These are phyloP conservation scores for Pseudogymnoascus sp. DNA, from an alignment of 2,329 filamentous ascomycete genomes.

Conservation along the genomic window DNA sequence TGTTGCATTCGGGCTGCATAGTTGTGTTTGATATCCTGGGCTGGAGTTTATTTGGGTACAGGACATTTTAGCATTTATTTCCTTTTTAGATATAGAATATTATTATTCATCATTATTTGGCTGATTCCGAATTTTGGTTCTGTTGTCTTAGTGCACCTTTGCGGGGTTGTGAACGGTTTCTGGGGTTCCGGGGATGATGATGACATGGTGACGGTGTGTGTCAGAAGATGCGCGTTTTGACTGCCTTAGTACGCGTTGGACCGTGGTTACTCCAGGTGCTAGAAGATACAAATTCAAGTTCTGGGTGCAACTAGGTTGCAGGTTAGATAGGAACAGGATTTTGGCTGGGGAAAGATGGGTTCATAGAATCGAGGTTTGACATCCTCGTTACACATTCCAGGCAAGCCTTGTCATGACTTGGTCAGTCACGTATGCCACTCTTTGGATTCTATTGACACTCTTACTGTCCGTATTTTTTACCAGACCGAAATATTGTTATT, in stretches of 20 bases:
- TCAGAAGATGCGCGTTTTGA: not conserved
- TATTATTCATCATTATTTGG: not conserved
- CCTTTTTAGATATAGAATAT: slow-evolving; percentile 1
- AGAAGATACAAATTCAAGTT: not conserved
- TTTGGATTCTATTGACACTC: too few species aligned
- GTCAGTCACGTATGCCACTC: too few species aligned
- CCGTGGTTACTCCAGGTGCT: not conserved
- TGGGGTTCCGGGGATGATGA: not conserved
- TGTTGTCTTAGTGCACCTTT: not conserved
- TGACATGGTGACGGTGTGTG: not conserved
- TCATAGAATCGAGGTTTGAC: not conserved
- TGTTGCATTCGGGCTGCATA: not conserved
- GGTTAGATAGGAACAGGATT: not conserved
- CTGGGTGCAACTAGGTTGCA: not conserved
- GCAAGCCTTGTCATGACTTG: too few species aligned
- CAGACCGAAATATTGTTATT: too few species aligned
- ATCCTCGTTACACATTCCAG: not conserved
- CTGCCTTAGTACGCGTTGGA: not conserved
- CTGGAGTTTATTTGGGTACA: slow-evolving; percentile 3
- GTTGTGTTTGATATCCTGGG: slow-evolving; percentile 5
- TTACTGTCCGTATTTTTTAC: too few species aligned
- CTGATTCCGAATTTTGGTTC: not conserved
- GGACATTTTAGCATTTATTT: not conserved
- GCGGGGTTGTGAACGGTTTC: not conserved
- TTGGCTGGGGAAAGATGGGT: not conserved